Evolutionary conservation across 2,329 filamentous ascomycete genomes (phyloP).

Genomic region (Monilinia polystroma): DNA sequence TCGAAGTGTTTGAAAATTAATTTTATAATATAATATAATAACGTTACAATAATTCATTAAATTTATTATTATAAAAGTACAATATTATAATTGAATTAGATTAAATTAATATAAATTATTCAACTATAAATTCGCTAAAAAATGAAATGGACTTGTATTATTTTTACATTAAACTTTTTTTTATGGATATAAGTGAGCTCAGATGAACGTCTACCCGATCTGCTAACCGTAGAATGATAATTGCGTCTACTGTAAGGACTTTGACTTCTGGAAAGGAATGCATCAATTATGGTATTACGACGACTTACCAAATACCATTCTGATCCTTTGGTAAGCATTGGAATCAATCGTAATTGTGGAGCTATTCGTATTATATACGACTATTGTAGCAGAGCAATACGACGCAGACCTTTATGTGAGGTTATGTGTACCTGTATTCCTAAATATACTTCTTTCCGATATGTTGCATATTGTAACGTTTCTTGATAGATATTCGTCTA

Average conservation of each 20-base stretch:
- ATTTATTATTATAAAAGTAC: no score
- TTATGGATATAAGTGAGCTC: no score
- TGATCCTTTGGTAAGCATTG: conserved; percentile 2
- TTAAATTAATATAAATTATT: no score
- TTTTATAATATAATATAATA: no score
- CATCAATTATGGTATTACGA: background rate
- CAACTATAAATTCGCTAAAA: no score
- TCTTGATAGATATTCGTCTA: background rate
- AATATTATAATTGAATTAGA: no score
- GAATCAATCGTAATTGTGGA: conserved; percentile 2
- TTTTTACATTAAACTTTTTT: no score
- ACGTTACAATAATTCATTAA: no score
- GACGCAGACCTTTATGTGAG: background rate
- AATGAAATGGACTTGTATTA: no score
- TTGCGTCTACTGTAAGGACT: conserved; percentile 4
- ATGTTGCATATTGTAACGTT: conserved; percentile 4
- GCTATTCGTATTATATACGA: conserved; percentile 5
- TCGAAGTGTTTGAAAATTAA: no score
- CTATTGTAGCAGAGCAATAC: background rate
- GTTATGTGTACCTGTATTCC: background rate
- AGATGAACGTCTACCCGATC: no score
- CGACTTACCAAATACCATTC: background rate
- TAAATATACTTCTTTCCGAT: background rate
- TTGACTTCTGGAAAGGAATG: background rate
- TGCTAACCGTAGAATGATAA: background rate